phyloP scores from a whole-genome alignment of 306 rosid species.

The Dalbergia cochinchinensis region DNA sequence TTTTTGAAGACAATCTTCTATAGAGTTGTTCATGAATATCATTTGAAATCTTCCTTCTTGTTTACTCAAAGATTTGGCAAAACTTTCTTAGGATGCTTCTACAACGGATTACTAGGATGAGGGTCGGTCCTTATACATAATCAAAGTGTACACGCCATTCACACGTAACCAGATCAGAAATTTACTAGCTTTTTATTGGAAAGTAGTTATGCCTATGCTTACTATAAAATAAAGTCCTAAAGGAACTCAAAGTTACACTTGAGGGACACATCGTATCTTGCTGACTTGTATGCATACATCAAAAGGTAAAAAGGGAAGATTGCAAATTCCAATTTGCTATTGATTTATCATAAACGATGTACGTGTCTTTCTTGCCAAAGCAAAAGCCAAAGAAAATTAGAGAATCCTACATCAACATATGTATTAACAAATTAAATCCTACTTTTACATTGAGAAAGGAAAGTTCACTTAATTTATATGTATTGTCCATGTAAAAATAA shows the following conservation, averaged over 20 bases:
- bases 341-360: neutral
- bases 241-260: neutral
- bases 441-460: slow-evolving; percentile 21
- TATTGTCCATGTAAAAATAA: no score
- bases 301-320: neutral
- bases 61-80: slow-evolving; percentile 51
- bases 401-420: neutral
- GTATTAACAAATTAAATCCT: slow-evolving; percentile 10
- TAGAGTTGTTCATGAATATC: slow-evolving; percentile 41
- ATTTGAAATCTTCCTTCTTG: slow-evolving; percentile 49
- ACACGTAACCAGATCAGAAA: slow-evolving; percentile 39
- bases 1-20: slow-evolving; percentile 42
- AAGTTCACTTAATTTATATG: neutral
- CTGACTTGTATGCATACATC: slow-evolving; percentile 38
- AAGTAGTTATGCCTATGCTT: slow-evolving; percentile 18
- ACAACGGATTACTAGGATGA: slow-evolving; percentile 39
- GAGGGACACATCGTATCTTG: slow-evolving; percentile 41
- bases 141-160: slow-evolving; percentile 46
- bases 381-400: neutral
- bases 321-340: neutral
- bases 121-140: slow-evolving; percentile 32
- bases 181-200: slow-evolving; percentile 31
- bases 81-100: slow-evolving; percentile 52
- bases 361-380: slow-evolving; percentile 19
- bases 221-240: slow-evolving; percentile 14